Conservation (phyloP, 306 rosid genomes). For the Vachellia pachyceras region DNA sequence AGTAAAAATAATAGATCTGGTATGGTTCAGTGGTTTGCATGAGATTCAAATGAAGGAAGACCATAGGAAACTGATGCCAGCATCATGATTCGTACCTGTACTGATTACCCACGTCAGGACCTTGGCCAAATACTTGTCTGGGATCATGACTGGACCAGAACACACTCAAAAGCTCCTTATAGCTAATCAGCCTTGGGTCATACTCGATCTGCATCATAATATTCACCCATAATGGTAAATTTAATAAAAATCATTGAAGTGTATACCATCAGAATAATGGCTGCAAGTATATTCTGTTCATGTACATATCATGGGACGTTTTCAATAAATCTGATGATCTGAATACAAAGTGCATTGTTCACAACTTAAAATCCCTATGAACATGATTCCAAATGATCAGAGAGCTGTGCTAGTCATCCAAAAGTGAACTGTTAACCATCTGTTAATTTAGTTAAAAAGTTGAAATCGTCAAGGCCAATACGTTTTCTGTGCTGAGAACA, state of each 20-base stretch:
- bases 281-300: slow-evolving; percentile 23
- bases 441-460: slow-evolving; percentile 6
- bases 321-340: slow-evolving; percentile 3
- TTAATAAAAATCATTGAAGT: slow-evolving; percentile 27
- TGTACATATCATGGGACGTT: slow-evolving; percentile 4
- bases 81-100: slow-evolving; percentile 65
- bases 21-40: slow-evolving; percentile 15
- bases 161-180: slow-evolving; percentile 71
- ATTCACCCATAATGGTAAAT: slow-evolving; percentile 17
- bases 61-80: slow-evolving; percentile 9
- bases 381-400: slow-evolving; percentile 10
- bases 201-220: slow-evolving; percentile 73
- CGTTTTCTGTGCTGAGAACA: neutral
- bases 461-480: neutral
- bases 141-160: slow-evolving; percentile 95
- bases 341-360: neutral
- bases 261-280: neutral
- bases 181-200: slow-evolving; percentile 70
- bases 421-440: slow-evolving; percentile 27
- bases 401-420: slow-evolving; percentile 22
- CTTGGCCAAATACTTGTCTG: slow-evolving; percentile 96
- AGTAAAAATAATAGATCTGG: slow-evolving; percentile 83
- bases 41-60: slow-evolving; percentile 25
- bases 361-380: neutral
- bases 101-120: slow-evolving; percentile 95